A percentile compares a stretch with the other conserved stretches of the same genome.
Conservation (phyloP, 306 rosid species). For the Clitoria ternatea region DNA sequence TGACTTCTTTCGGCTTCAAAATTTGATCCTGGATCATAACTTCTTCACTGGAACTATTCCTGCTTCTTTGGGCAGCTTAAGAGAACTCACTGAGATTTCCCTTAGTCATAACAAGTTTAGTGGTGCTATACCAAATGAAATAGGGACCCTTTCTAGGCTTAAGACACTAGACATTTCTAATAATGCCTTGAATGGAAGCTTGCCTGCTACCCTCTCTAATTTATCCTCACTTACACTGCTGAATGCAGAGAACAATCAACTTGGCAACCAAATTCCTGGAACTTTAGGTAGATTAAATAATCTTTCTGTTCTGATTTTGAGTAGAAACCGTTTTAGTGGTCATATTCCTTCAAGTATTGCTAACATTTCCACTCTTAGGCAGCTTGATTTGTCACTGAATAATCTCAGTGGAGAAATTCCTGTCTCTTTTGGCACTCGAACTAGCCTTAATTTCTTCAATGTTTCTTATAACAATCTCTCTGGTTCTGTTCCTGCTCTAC, state of each 20-base stretch:
- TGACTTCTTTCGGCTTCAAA: conserved; percentile 32
- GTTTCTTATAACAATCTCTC: conserved; percentile 70
- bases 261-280: conserved; percentile 39
- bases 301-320: conserved; percentile 56
- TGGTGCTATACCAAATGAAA: conserved; percentile 50
- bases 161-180: conserved; percentile 44
- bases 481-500: conserved; percentile 59
- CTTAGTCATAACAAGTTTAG: conserved; percentile 39
- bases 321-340: conserved; percentile 51
- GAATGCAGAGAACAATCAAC: conserved; percentile 39
- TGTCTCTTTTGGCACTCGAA: conserved; percentile 34
- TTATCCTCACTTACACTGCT: conserved; percentile 41
- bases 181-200: conserved; percentile 51
- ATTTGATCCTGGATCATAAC: conserved; percentile 45
- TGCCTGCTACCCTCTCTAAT: conserved; percentile 37
- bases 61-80: conserved; percentile 44
- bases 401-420: conserved; percentile 67
- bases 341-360: conserved; percentile 51
- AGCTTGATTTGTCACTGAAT: conserved; percentile 64
- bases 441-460: conserved; percentile 44
- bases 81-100: conserved; percentile 39
- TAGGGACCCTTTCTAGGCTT: conserved; percentile 52
- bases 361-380: conserved; percentile 47
- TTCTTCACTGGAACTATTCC: conserved; percentile 50
- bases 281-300: conserved; percentile 38